Base-by-base conservation (phyloP, 2,329 filamentous ascomycete species). In the Nemania sp. region DNA sequence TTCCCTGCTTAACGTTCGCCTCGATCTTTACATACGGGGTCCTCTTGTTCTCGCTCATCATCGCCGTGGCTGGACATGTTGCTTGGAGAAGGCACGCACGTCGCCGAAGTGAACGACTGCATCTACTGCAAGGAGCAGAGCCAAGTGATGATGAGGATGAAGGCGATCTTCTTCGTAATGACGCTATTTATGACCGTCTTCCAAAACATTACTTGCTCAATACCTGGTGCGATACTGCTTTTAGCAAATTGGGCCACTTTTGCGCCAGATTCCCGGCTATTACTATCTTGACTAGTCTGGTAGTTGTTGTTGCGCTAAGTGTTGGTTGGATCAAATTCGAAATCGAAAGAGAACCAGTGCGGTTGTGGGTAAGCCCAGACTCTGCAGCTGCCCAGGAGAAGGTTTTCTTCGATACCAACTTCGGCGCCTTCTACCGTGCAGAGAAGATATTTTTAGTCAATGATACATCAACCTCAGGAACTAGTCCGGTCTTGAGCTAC, bases 391-490 rank as follows among this genome's bases (percentile, higher is more conserved):
- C 96, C 0, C 88, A 93, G 77, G 95, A 99, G 78, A 99, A 99
- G 82, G 87, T 87, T 1, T 99, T 97, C 78, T 99, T 98, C 72
- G 97, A 99, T 77, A 79, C 88, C 41, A 94, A 93, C 74, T 99
- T 99, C 78, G 97, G 96, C 0, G 94, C 95, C 0, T 99, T 99
- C 77, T 99, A 96, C 81, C 92, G 96, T 47, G 92, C 94, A 0
- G 93, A 99, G 79, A 96, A 99, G 80, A 89, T 90, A 0, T 99
- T 99, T 79, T 80, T 99, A 15, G 93, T 98, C 69, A 99, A 98
- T 71, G 94, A 98, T 73, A 94, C 90, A 0, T 79, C 86, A 0
- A 75, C 85, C 1, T 84, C 85, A 2, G 88, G 88, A 0, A 86
- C 89, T 2, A 90, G 92, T 0, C 92, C 93, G 0, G 93, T 98